A percentile compares a stretch with the other conserved stretches of the same genome.
These are phyloP conservation scores for Cutaneotrichosporon spelunceum DNA, from an alignment of 1,284 basidiomycete species.

Conservation along the genomic window DNA sequence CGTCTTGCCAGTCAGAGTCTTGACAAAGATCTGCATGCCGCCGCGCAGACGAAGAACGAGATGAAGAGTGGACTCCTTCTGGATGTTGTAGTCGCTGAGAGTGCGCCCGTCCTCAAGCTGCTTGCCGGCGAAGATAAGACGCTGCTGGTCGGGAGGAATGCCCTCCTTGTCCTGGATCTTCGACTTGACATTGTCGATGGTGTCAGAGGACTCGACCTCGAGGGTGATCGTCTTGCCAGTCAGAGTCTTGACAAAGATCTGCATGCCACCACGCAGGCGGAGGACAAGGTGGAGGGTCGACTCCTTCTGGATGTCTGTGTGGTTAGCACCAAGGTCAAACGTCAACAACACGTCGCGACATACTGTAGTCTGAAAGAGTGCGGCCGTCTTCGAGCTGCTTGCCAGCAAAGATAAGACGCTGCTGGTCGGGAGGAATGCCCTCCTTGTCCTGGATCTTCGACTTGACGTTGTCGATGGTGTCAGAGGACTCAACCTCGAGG, in stretches of 20 bases:
- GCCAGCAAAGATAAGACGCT: conserved; percentile 88
- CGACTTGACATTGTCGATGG: conserved; percentile 96
- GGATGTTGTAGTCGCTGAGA: conserved; percentile 90
- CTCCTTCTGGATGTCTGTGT: conserved; percentile 89
- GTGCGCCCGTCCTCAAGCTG: conserved; percentile 93
- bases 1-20: conserved; percentile 98
- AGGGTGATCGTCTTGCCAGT: conserved; percentile 97
- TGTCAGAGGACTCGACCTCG: conserved; percentile 84
- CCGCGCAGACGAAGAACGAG: conserved; percentile 81
- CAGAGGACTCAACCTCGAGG: conserved; percentile 59
- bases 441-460: conserved; percentile 60
- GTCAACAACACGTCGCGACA: conserved; percentile 19
- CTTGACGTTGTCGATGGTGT: conserved; percentile 63
- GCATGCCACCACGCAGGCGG: conserved; percentile 93
- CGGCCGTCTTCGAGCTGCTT: conserved; percentile 96
- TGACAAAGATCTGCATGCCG: conserved; percentile 77
- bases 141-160: conserved; percentile 80
- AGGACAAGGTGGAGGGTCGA: conserved; percentile 95
- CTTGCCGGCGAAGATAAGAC: conserved; percentile 97
- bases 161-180: conserved; percentile 97
- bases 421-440: conserved; percentile 86
- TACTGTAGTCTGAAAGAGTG: conserved; percentile 84
- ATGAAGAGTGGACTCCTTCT: conserved; percentile 94
- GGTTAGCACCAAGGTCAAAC: conserved; percentile 1
- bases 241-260: conserved; percentile 55